phyloP scores from a whole-genome alignment of 129 eudicot species.

The Lactuca sativa region DNA sequence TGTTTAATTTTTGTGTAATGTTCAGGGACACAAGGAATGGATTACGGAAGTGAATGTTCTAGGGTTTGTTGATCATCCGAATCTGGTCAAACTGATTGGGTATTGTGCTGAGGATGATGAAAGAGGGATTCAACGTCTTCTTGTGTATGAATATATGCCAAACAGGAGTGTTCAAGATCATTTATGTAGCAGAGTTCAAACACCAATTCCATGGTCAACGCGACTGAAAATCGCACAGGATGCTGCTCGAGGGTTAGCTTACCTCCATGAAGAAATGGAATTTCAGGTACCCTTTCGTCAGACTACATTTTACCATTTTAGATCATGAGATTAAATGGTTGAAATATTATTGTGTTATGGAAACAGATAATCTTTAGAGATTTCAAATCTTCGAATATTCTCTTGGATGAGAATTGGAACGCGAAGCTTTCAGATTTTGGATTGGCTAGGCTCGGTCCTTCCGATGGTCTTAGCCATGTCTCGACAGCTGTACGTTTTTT shows the following conservation, averaged over 20 bases:
- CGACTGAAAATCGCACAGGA: slow-evolving; percentile 68
- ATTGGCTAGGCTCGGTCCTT: slow-evolving; percentile 75
- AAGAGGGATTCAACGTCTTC: slow-evolving; percentile 82
- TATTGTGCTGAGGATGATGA: slow-evolving; percentile 83
- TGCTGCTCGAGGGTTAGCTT: slow-evolving; percentile 74
- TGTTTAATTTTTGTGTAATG: slow-evolving; percentile 1
- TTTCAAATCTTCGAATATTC: slow-evolving; percentile 80
- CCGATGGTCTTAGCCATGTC: slow-evolving; percentile 76
- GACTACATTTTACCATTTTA: not conserved
- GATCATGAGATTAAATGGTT: not conserved
- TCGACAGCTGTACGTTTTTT: slow-evolving; percentile 65
- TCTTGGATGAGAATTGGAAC: slow-evolving; percentile 72
- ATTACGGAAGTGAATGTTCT: slow-evolving; percentile 81
- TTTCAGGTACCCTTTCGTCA: slow-evolving; percentile 49
- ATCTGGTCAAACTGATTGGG: slow-evolving; percentile 69
- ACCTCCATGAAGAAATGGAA: slow-evolving; percentile 87
- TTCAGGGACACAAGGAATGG: slow-evolving; percentile 89
- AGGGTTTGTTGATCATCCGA: slow-evolving; percentile 72
- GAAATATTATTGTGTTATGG: slow-evolving; percentile 9
- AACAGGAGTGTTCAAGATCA: slow-evolving; percentile 75
- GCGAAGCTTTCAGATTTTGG: slow-evolving; percentile 91
- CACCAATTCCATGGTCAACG: slow-evolving; percentile 66
- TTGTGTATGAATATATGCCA: slow-evolving; percentile 69
- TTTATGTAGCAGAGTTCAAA: slow-evolving; percentile 48
- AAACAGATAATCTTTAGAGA: slow-evolving; percentile 78